Evolutionary conservation across 352 stramenopile genomes (phyloP).

Genomic region (Phytophthora ramorum): DNA sequence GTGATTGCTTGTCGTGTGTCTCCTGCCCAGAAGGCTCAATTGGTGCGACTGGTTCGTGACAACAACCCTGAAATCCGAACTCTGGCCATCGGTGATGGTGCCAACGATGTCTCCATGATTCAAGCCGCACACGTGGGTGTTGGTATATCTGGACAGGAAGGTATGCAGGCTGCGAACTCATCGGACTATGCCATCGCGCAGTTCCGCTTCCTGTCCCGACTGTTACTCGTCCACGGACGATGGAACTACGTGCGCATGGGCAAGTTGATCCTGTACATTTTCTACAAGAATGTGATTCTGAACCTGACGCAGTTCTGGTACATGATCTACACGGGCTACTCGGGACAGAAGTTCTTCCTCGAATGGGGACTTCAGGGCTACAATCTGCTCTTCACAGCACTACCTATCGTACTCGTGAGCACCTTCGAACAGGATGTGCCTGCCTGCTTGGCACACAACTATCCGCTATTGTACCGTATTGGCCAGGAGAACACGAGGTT

Average conservation of each 20-base stretch:
- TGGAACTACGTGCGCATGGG: conserved; percentile 95
- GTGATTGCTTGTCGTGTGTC: conserved; percentile 95
- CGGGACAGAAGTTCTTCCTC: conserved; percentile 88
- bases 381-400: conserved; percentile 89
- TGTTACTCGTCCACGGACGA: conserved; percentile 94
- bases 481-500: conserved; percentile 87
- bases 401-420: conserved; percentile 85
- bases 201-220: conserved; percentile 92
- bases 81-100: conserved; percentile 94
- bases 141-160: conserved; percentile 94
- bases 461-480: conserved; percentile 84
- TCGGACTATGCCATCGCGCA: conserved; percentile 95
- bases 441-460: conserved; percentile 69
- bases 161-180: conserved; percentile 95
- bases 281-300: conserved; percentile 97
- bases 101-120: conserved; percentile 98
- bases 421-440: conserved; percentile 89
- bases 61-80: conserved; percentile 86
- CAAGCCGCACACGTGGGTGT: conserved; percentile 93
- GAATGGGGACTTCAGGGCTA: conserved; percentile 89
- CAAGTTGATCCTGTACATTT: conserved; percentile 94
- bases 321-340: conserved; percentile 92
- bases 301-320: conserved; percentile 96
- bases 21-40: conserved; percentile 93
- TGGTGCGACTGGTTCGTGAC: conserved; percentile 94